These are phyloP conservation scores for Jaapia argillacea DNA, from an alignment of 768 basidiomycete genomes.

Conservation along the genomic window DNA sequence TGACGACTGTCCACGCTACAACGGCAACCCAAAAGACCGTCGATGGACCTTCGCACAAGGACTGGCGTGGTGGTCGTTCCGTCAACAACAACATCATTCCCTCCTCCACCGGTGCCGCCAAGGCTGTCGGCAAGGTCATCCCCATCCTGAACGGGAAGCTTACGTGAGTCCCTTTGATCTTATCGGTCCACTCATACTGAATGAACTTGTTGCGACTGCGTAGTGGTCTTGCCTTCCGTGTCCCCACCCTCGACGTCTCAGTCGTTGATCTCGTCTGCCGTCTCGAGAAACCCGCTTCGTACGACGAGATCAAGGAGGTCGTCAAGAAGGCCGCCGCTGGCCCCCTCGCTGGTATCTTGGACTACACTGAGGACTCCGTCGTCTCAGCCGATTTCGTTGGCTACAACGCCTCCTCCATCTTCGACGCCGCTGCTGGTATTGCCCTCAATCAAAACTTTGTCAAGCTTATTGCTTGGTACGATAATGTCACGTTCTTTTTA, in stretches of 20 bases:
- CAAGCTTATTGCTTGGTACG: constrained; percentile 95
- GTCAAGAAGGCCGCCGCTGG: constrained; percentile 73
- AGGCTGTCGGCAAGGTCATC: constrained; percentile 98
- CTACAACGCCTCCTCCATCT: constrained; percentile 72
- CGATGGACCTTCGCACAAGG: constrained; percentile 90
- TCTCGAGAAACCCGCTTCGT: constrained; percentile 74
- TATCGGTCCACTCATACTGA: no score
- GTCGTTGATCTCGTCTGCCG: constrained; percentile 97
- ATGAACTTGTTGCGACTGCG: no score
- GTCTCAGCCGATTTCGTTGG: constrained; percentile 94
- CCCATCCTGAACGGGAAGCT: constrained; percentile 95
- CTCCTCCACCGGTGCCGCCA: constrained; percentile 97
- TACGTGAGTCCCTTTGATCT: constrained; percentile 45
- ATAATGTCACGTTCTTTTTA: no score
- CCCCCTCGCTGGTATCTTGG: constrained; percentile 63
- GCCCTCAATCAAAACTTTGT: constrained; percentile 87
- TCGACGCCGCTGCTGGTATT: constrained; percentile 91
- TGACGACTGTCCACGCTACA: constrained; percentile 97
- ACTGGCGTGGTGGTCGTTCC: constrained; percentile 95
- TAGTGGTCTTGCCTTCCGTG: constrained; percentile 93
- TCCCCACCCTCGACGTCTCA: constrained; percentile 93
- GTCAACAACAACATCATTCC: constrained; percentile 99
- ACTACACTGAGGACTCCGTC: constrained; percentile 88
- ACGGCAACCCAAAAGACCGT: constrained; percentile 95
- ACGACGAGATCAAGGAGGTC: constrained; percentile 85